Conservation (phyloP, 2,329 filamentous ascomycete species). For the Fusarium globosum region DNA sequence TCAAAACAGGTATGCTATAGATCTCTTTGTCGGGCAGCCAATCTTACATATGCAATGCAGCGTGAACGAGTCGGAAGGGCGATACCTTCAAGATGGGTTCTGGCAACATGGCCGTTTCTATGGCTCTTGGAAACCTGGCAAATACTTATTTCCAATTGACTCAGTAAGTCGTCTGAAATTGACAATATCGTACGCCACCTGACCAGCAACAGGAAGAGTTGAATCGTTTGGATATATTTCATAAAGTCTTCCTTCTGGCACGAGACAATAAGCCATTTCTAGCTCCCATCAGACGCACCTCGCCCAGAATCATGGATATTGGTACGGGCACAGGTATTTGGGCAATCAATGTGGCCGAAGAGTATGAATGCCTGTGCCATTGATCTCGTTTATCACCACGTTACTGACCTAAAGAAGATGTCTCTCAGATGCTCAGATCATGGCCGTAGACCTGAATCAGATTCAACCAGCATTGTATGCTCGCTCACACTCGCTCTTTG, state of each 20-base stretch:
- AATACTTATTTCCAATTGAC: slow-evolving; percentile 83
- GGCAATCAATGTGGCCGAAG: slow-evolving; percentile 82
- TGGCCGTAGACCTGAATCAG: slow-evolving; percentile 55
- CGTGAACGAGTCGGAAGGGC: slow-evolving; percentile 30
- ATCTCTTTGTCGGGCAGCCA: not conserved
- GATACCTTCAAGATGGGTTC: slow-evolving; percentile 44
- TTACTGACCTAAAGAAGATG: slow-evolving; percentile 30
- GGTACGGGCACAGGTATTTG: slow-evolving; percentile 93
- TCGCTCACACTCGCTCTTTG: slow-evolving; percentile 13
- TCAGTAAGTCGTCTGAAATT: slow-evolving; percentile 61
- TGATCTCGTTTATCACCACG: not conserved
- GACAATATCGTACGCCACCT: slow-evolving; percentile 4
- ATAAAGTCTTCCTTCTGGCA: slow-evolving; percentile 78
- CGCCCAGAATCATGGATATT: slow-evolving; percentile 67
- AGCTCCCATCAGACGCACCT: slow-evolving; percentile 26
- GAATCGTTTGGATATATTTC: slow-evolving; percentile 83
- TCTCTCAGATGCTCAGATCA: slow-evolving; percentile 45
- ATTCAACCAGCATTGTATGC: slow-evolving; percentile 55
- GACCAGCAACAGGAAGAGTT: slow-evolving; percentile 69
- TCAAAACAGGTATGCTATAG: slow-evolving; percentile 44
- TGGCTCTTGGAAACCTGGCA: slow-evolving; percentile 73
- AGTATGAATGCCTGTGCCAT: slow-evolving; percentile 64
- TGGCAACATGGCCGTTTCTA: slow-evolving; percentile 77
- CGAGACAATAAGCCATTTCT: slow-evolving; percentile 58
- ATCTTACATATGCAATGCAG: slow-evolving; percentile 33